These are phyloP conservation scores for Exophiala viscosa DNA, from an alignment of 2,329 filamentous ascomycete genomes.

Conservation along the genomic window DNA sequence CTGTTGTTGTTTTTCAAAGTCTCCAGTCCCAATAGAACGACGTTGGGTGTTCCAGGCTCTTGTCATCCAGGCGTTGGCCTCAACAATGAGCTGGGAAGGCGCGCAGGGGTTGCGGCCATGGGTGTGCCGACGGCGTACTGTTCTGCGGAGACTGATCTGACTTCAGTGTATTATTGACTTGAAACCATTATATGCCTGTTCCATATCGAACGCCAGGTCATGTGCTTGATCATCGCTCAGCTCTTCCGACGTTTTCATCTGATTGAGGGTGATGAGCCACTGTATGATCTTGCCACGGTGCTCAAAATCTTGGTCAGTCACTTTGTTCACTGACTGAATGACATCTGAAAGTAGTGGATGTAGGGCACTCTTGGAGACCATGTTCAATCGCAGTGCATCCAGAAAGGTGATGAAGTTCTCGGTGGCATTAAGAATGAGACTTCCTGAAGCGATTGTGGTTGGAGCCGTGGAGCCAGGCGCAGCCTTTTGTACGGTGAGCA, in stretches of 20 bases:
- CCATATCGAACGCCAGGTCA: slow-evolving; percentile 88
- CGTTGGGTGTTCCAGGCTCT: no score
- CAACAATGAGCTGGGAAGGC: no score
- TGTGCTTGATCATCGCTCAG: slow-evolving; percentile 80
- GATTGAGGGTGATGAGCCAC: slow-evolving; percentile 95
- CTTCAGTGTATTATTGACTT: slow-evolving; percentile 62
- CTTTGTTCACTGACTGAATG: slow-evolving; percentile 95
- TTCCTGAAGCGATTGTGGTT: slow-evolving; percentile 45
- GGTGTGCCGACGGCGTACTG: not conserved
- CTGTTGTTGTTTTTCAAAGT: no score
- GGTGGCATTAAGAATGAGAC: slow-evolving; percentile 80
- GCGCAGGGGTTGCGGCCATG: no score
- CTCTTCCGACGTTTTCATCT: slow-evolving; percentile 95
- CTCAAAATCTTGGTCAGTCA: slow-evolving; percentile 92
- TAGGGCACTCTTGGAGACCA: slow-evolving; percentile 92
- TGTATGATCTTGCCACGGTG: slow-evolving; percentile 95
- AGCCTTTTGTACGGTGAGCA: slow-evolving; percentile 37
- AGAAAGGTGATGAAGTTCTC: slow-evolving; percentile 99
- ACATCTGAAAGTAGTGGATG: slow-evolving; percentile 92
- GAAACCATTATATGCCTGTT: slow-evolving; percentile 90
- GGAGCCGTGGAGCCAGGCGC: slow-evolving; percentile 32
- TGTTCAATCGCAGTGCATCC: slow-evolving; percentile 86
- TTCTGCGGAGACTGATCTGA: not conserved
- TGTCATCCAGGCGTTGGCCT: no score
- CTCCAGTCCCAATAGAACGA: no score